phyloP scores from a whole-genome alignment of 108 stramenopile species.

The Cyclotella choctawhatcheeana region DNA sequence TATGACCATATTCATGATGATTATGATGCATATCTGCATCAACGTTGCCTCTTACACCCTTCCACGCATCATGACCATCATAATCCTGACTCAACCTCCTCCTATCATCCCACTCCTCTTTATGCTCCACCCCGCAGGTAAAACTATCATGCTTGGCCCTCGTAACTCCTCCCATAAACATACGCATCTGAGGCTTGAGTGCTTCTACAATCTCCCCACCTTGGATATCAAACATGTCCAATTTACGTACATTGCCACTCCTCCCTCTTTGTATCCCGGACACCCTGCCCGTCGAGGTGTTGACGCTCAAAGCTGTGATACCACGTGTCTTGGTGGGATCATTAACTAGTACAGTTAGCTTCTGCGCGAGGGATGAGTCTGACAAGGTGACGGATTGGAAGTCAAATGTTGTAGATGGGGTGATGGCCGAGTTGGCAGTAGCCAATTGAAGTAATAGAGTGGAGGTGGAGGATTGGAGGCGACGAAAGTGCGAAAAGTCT shows the following conservation, averaged over 20 bases:
- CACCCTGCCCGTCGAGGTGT: background rate
- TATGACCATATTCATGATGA: background rate
- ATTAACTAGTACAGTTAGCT: constrained; percentile 1
- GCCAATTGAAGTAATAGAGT: constrained; percentile 5
- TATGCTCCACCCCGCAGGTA: constrained; percentile 23
- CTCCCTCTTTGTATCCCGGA: background rate
- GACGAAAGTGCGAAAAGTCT: constrained; percentile 17
- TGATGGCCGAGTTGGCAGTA: constrained; percentile 2
- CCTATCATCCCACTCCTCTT: constrained; percentile 9
- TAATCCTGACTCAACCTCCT: background rate
- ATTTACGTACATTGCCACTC: constrained; percentile 8
- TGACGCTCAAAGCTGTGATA: background rate
- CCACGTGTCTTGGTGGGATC: constrained; percentile 6
- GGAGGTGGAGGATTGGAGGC: background rate
- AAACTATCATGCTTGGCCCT: constrained; percentile 13
- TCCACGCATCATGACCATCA: background rate
- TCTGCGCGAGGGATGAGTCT: background rate
- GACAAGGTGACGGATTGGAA: background rate
- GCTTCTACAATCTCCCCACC: background rate
- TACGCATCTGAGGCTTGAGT: background rate
- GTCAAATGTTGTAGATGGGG: background rate
- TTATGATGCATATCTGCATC: background rate
- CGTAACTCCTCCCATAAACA: background rate
- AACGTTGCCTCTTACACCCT: background rate
- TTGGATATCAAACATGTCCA: constrained; percentile 1